A percentile compares a stretch with the other conserved stretches of the same genome.
Conservation (phyloP, 2,329 filamentous ascomycete species). For the Gnomoniopsis smithogilvyi region DNA sequence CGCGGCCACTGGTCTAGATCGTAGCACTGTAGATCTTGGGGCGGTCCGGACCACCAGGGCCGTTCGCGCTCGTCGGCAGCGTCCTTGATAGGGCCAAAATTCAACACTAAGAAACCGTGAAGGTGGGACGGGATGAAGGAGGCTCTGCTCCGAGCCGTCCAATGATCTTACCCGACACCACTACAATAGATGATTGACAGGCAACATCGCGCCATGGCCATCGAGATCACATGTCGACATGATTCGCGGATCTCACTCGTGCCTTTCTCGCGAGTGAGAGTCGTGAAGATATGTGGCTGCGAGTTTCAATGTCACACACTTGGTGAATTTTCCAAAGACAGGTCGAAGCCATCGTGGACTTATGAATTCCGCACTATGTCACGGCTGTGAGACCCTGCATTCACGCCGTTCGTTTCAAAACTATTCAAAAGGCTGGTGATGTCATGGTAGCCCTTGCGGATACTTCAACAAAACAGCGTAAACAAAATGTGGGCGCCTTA, state of each 20-base stretch:
- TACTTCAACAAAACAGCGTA: background rate
- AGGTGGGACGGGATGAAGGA: background rate
- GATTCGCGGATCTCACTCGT: background rate
- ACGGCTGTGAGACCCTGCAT: background rate
- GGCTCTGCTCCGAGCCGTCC: constrained; percentile 13
- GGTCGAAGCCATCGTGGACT: too few species aligned
- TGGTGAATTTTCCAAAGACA: background rate
- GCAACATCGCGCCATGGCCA: background rate
- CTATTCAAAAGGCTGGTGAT: constrained; percentile 1
- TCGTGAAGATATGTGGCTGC: too few species aligned
- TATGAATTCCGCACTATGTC: background rate
- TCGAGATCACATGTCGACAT: background rate
- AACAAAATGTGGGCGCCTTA: constrained; percentile 1
- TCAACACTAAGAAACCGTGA: background rate
- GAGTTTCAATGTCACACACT: background rate
- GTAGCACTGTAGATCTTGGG: background rate
- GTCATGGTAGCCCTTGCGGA: background rate
- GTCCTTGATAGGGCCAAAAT: constrained; percentile 2
- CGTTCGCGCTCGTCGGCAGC: background rate
- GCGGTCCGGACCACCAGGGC: background rate
- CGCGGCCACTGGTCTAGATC: constrained; percentile 1
- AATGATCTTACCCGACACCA: background rate
- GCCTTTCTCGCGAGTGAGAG: too few species aligned
- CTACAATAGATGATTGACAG: background rate
- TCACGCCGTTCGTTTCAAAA: too few species aligned